These are phyloP conservation scores for Hortiboletus flavorubellus DNA, from an alignment of 768 basidiomycete genomes.

Conservation along the genomic window DNA sequence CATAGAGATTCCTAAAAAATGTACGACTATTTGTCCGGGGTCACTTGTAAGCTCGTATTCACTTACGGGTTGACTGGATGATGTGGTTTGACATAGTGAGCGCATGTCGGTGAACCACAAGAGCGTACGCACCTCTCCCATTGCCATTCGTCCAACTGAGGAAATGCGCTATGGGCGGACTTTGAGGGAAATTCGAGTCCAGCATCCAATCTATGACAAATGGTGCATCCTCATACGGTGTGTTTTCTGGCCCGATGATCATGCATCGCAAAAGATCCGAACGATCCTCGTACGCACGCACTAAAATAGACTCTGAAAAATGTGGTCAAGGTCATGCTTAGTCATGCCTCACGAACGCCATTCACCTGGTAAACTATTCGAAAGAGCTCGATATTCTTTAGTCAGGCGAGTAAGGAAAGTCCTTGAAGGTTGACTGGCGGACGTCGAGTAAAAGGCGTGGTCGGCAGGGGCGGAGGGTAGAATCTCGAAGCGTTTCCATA, in stretches of 20 bases:
- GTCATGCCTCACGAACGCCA: conserved; percentile 1
- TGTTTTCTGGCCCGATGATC: conserved; percentile 91
- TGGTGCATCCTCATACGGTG: conserved; percentile 93
- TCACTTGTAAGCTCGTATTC: background rate
- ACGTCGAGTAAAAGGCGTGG: conserved; percentile 71
- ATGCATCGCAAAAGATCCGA: conserved; percentile 82
- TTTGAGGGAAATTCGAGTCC: conserved; percentile 78
- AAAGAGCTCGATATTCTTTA: conserved; percentile 80
- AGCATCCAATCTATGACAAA: conserved; percentile 95
- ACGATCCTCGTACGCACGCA: conserved; percentile 88
- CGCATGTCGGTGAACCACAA: background rate
- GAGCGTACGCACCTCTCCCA: conserved; percentile 49
- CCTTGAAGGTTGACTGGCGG: conserved; percentile 64
- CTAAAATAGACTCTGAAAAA: conserved; percentile 72
- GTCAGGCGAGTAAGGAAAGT: conserved; percentile 71
- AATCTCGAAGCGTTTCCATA: conserved; percentile 83
- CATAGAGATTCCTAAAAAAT: conserved; percentile 73
- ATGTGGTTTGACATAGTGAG: background rate
- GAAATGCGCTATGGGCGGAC: conserved; percentile 86
- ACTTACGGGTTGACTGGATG: conserved; percentile 69
- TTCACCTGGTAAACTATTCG: conserved; percentile 79
- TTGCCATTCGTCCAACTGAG: conserved; percentile 94
- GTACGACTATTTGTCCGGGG: background rate
- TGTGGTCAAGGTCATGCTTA: conserved; percentile 3
- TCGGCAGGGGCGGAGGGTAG: conserved; percentile 73